Evolutionary conservation across 2,329 filamentous ascomycete species (phyloP), one percentile per base, ranked within the genome.

Genomic region (Fusarium tricinctum): DNA sequence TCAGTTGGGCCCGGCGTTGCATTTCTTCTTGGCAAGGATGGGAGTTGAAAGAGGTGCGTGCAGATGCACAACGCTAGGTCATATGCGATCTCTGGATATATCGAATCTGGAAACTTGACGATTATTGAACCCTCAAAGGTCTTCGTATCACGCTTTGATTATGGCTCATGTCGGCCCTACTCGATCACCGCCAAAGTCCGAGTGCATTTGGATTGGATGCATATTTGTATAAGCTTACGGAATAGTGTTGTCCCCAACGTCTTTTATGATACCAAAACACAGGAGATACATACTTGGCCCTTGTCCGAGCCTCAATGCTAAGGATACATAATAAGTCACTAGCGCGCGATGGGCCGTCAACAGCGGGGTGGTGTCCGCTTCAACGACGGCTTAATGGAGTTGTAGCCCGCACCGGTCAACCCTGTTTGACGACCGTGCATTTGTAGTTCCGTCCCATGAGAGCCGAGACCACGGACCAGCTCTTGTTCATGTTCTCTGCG

Each of bases 401-500:
- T 40, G 28, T 45, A 52, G 64, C 62, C 72, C 66, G 70, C 70
- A 63, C 66, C 66, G 62, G 49, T 60, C 58, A 74, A 74, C 72
- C 72, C 45, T 66, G 72, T 63, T 62, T 40, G 50, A 42, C 43
- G 55, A 57, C 72, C 68, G 64, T 74, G 72, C 70, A 63, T 64
- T 51, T 52, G 56, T 74, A 61, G 63, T 54, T 71, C 61, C 63
- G 64, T 72, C 63, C 69, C 72, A 68, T 73, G 63, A 63, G 53
- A 72, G 58, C 68, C 58, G 70, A 73, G 60, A 49, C 63, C 72
- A 74, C 71, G 69, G 73, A 74, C 71, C 72, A 74, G 71, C 70
- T 73, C 66, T 72, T 74, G 70, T 73, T 74, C 70, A 57, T 39
- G 48, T 56, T 40, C 28, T 47, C 55, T 54, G 20, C 40, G 20